Conservation (phyloP, 148 eudicot genomes). For the Diospyros kaki region DNA sequence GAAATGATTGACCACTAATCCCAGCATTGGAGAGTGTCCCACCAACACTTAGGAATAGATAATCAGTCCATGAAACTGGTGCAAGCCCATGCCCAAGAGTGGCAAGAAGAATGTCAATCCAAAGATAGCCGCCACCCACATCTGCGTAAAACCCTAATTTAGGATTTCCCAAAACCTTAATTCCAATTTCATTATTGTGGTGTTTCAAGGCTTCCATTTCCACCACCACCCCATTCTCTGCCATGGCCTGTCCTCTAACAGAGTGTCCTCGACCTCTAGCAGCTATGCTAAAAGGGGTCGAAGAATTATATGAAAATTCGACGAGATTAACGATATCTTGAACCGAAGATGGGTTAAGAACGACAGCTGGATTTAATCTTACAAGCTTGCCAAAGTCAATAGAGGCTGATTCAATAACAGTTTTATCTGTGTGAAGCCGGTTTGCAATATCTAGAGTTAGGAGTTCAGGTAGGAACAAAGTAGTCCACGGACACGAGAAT, state of each 20-base stretch:
- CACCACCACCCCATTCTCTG: constrained; percentile 62
- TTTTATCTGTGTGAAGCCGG: constrained; percentile 22
- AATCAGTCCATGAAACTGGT: constrained; percentile 91
- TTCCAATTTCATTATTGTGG: not conserved
- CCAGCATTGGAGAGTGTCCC: constrained; percentile 95
- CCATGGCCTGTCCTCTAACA: constrained; percentile 78
- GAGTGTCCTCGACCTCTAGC: constrained; percentile 84
- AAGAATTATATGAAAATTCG: constrained; percentile 34
- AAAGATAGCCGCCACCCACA: constrained; percentile 69
- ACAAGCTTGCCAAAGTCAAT: constrained; percentile 56
- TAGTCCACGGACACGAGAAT: constrained; percentile 20
- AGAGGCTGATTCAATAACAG: constrained; percentile 40
- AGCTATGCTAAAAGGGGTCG: constrained; percentile 39
- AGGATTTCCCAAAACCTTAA: constrained; percentile 47
- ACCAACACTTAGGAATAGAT: constrained; percentile 75
- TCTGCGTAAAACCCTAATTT: constrained; percentile 52
- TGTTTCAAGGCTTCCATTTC: constrained; percentile 48
- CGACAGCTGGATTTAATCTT: constrained; percentile 38
- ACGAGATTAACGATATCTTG: constrained; percentile 49
- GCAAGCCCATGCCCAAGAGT: constrained; percentile 60
- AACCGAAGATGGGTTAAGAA: constrained; percentile 50
- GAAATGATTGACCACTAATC: constrained; percentile 79
- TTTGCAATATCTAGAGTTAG: constrained; percentile 27
- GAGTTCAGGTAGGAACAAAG: constrained; percentile 30
- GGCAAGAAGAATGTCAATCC: constrained; percentile 66